Evolutionary conservation across 768 basidiomycete genomes (phyloP).

Genomic region (Boletales sp.): DNA sequence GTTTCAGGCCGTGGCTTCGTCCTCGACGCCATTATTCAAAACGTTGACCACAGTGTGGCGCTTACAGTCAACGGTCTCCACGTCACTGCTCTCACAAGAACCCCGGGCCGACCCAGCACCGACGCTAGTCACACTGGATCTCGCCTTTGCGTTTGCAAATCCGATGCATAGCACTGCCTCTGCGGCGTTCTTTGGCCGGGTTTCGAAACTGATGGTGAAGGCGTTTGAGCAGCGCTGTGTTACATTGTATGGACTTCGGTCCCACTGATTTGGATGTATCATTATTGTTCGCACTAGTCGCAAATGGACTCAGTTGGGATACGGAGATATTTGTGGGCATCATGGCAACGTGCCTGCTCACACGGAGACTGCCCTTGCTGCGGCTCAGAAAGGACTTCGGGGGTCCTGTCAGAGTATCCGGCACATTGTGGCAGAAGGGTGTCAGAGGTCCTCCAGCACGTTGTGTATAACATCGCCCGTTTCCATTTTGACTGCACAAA

Average conservation of each 20-base stretch:
- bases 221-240: slow-evolving; percentile 88
- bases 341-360: too few species aligned
- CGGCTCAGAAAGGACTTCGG: not conserved
- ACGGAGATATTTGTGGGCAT: too few species aligned
- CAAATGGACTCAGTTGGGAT: too few species aligned
- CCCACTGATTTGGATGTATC: too few species aligned
- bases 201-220: slow-evolving; percentile 84
- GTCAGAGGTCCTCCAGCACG: slow-evolving; percentile 27
- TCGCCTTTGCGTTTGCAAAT: slow-evolving; percentile 83
- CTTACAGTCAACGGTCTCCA: slow-evolving; percentile 54
- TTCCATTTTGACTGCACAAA: slow-evolving; percentile 26
- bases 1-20: slow-evolving; percentile 64
- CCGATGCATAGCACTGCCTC: slow-evolving; percentile 85
- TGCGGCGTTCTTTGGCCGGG: slow-evolving; percentile 78
- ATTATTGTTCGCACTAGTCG: too few species aligned
- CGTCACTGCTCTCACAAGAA: slow-evolving; percentile 32
- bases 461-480: slow-evolving; percentile 35
- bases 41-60: slow-evolving; percentile 69
- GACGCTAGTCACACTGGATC: slow-evolving; percentile 82
- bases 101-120: slow-evolving; percentile 34
- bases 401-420: not conserved
- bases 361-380: too few species aligned
- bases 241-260: slow-evolving; percentile 59
- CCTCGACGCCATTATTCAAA: slow-evolving; percentile 71
- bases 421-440: slow-evolving; percentile 13